phyloP scores from a whole-genome alignment of 2,329 filamentous ascomycete species.

The Pseudogymnoascus sp. region DNA sequence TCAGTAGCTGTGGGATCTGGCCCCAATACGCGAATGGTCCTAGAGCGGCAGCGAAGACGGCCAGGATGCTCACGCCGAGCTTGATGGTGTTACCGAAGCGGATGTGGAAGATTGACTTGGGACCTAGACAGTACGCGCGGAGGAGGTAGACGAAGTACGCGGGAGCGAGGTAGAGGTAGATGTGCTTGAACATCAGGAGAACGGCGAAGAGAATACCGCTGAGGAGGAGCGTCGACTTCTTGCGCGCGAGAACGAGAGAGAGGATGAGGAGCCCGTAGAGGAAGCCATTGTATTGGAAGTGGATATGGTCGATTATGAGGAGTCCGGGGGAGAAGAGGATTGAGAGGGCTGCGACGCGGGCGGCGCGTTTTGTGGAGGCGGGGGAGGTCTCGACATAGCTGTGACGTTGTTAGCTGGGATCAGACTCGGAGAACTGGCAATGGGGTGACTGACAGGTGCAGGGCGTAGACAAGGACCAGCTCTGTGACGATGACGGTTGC shows the following conservation, averaged over 20 bases:
- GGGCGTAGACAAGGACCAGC: conserved; percentile 71
- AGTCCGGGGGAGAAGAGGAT: conserved; percentile 86
- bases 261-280: conserved; percentile 85
- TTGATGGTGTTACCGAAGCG: conserved; percentile 74
- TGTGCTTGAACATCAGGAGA: conserved; percentile 92
- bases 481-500: conserved; percentile 81
- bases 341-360: conserved; percentile 80
- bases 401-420: background rate
- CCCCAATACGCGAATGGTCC: conserved; percentile 77
- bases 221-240: conserved; percentile 62
- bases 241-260: conserved; percentile 75
- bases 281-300: conserved; percentile 98
- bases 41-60: conserved; percentile 72
- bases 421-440: background rate
- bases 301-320: conserved; percentile 94
- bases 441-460: conserved; percentile 55
- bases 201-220: conserved; percentile 79
- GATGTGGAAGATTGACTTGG: conserved; percentile 66
- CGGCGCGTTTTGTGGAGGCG: conserved; percentile 57
- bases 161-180: conserved; percentile 91
- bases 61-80: conserved; percentile 63
- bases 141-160: conserved; percentile 93
- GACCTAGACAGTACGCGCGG: conserved; percentile 78
- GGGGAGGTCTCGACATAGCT: conserved; percentile 71
- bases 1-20: conserved; percentile 76